A percentile compares a stretch with the other conserved stretches of the same genome.
phyloP scores from a whole-genome alignment of 2,329 filamentous ascomycete genomes.

The Thelonectria rubi region DNA sequence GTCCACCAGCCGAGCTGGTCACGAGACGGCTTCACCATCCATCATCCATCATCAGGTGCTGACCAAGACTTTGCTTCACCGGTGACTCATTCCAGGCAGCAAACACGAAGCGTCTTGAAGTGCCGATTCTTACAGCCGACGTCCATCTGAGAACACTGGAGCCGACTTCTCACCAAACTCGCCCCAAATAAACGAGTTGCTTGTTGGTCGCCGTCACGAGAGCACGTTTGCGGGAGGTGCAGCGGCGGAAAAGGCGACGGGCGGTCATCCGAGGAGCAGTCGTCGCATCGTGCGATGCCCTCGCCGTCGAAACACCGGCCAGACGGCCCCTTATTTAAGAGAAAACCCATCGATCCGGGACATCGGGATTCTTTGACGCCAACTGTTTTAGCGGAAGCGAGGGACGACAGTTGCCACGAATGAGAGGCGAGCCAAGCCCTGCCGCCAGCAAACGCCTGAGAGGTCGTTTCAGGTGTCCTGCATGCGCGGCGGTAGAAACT shows the following conservation, averaged over 20 bases:
- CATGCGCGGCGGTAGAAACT: slow-evolving; percentile 2
- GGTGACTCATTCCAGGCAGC: not conserved
- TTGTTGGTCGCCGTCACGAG: not conserved
- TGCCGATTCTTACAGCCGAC: not conserved
- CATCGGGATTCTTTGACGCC: not conserved
- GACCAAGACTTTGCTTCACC: not conserved
- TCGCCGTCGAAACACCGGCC: not conserved
- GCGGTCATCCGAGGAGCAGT: not conserved
- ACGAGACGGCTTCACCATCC: not conserved
- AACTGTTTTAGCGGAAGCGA: slow-evolving; percentile 3
- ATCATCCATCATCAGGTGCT: not conserved
- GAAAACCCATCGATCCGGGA: slow-evolving; percentile 4
- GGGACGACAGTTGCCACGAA: not conserved
- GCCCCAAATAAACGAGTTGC: not conserved
- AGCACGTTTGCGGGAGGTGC: too few species aligned
- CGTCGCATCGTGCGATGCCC: not conserved
- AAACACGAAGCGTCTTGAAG: not conserved
- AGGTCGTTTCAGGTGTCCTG: slow-evolving; percentile 17
- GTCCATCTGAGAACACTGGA: not conserved
- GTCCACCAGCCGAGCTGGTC: not conserved
- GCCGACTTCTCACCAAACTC: not conserved
- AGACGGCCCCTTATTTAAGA: not conserved
- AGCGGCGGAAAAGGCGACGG: not conserved
- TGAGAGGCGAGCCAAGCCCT: slow-evolving; percentile 3
- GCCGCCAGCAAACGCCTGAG: too few species aligned